Percentiles rank a stretch among this genome's conserved stretches.
Conservation (phyloP, 176 grass and related monocot genomes). For the Bolboschoenus planiculmis region DNA sequence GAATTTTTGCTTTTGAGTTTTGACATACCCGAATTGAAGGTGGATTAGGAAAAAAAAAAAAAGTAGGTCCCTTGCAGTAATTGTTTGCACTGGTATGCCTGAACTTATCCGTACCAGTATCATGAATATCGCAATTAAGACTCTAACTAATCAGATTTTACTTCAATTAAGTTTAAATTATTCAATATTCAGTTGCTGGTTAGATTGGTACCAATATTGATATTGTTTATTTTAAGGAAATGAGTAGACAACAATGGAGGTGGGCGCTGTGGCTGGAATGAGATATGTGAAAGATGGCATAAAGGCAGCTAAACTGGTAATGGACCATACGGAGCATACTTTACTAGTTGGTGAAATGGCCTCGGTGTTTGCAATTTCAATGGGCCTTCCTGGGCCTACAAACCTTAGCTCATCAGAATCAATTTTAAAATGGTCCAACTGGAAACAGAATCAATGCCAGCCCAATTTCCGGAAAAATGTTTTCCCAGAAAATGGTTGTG, state of each 20-base stretch:
- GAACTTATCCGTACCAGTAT: neutral
- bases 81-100: neutral
- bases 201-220: neutral
- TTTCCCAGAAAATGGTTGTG: slow-evolving; percentile 42
- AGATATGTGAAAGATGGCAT: slow-evolving; percentile 90
- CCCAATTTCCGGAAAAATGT: slow-evolving; percentile 95
- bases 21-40: neutral
- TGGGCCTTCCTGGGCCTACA: slow-evolving; percentile 83
- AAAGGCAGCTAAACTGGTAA: slow-evolving; percentile 69
- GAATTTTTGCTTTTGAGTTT: neutral
- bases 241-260: slow-evolving; percentile 76
- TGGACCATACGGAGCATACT: slow-evolving; percentile 72
- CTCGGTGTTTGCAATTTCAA: slow-evolving; percentile 85
- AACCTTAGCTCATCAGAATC: slow-evolving; percentile 80
- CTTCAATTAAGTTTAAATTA: neutral
- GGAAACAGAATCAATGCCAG: slow-evolving; percentile 64
- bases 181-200: neutral
- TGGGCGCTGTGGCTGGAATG: slow-evolving; percentile 86
- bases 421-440: slow-evolving; percentile 55
- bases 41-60: neutral
- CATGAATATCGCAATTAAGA: neutral
- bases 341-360: slow-evolving; percentile 89
- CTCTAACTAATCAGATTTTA: neutral
- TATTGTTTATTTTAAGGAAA: slow-evolving; percentile 24
- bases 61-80: neutral